These are phyloP conservation scores for Evernia prunastri DNA, from an alignment of 495 filamentous ascomycete genomes.

Conservation along the genomic window DNA sequence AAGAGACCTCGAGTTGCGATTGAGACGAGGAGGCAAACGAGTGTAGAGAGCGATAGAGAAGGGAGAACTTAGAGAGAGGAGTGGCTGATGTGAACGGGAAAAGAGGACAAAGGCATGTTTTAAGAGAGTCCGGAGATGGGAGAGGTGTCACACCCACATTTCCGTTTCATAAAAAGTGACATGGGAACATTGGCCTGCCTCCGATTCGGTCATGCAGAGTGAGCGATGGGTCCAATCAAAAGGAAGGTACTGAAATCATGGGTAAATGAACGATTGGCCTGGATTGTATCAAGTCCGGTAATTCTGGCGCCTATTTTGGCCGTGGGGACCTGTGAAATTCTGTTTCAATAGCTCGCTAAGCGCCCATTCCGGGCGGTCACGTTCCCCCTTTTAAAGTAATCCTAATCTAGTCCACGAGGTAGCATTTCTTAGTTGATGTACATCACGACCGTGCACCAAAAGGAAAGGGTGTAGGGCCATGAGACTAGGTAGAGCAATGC, in stretches of 20 bases:
- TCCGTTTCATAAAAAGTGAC: background rate
- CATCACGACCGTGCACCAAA: background rate
- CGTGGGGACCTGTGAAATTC: background rate
- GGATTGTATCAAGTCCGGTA: background rate
- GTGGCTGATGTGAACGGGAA: background rate
- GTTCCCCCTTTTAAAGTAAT: too few species aligned
- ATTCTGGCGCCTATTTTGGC: slow-evolving; percentile 2
- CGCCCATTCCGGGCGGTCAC: background rate
- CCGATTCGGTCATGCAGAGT: background rate
- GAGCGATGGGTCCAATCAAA: background rate
- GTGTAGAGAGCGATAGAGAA: background rate
- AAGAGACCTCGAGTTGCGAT: background rate
- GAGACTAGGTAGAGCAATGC: too few species aligned
- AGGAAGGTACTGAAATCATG: background rate
- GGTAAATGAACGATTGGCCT: background rate
- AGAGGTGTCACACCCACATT: too few species aligned
- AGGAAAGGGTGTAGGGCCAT: too few species aligned
- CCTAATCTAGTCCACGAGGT: background rate
- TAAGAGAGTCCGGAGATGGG: background rate
- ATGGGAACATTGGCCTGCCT: background rate
- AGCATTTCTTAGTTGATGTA: background rate
- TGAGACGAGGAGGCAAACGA: background rate
- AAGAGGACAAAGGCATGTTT: background rate
- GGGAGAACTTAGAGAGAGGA: background rate
- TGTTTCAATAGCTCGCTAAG: background rate